Base-by-base conservation (phyloP, 2,329 filamentous ascomycete genomes). In the Aphanocladium album region DNA sequence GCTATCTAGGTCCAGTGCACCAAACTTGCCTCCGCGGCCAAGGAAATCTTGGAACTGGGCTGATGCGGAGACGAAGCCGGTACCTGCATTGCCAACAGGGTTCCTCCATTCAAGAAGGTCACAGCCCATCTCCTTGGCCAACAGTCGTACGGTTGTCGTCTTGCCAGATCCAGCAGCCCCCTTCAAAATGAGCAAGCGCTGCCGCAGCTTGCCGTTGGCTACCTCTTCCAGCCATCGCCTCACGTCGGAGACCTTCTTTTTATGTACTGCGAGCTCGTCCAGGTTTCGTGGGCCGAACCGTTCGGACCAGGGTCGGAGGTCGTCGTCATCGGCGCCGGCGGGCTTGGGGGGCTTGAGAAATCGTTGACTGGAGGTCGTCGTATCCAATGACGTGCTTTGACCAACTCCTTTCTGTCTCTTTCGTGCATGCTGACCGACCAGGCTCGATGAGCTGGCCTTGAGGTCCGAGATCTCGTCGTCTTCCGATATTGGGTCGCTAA, bases 1-100 rank as follows among this genome's bases (percentile, higher is more conserved):
- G 46, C 60, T 64, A 46, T 76, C 73, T 46, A 71, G 72, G 62
- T 89, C 82, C 49, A 96, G 80, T 58, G 88, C 88, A 17, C 88
- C 85, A 73, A 95, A 96, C 64, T 88, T 89, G 60, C 91, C 89
- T 58, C 91, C 88, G 60, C 92, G 84, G 12, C 86, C 88, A 62
- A 99, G 79, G 67, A 98, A 99, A 63, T 98, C 93, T 66, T 96
- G 91, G 69, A 99, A 99, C 66, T 96, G 90, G 7, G 86, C 81
- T 5, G 90, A 86, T 33, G 87, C 82, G 1, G 92, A 93, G 46
- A 86, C 79, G 55, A 87, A 87, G 0, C 85, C 86, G 2, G 82
- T 79, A 1, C 81, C 83, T 2, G 79, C 71, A 1, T 83, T 83
- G 1, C 82, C 84, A 1, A 83, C 80, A 1, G 93, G 92, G 70